Conservation (phyloP, 176 grass and related monocot genomes). For the Musa itinerans region DNA sequence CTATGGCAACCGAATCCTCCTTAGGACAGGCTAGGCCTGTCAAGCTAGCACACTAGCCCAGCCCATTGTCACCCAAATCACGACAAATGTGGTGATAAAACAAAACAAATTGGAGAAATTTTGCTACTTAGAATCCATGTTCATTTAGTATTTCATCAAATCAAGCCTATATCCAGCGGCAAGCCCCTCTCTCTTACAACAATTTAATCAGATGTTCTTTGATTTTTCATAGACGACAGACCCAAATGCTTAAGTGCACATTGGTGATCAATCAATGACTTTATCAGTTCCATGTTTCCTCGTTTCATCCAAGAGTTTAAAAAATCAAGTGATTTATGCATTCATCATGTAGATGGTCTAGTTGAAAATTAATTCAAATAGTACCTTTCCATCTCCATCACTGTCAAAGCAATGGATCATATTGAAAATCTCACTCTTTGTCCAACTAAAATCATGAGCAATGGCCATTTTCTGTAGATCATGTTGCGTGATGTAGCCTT, state of each 20-base stretch:
- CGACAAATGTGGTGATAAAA: too few relatives aligned
- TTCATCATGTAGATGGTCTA: not conserved
- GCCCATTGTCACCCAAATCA: too few relatives aligned
- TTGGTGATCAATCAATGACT: not conserved
- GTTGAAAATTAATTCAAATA: not conserved
- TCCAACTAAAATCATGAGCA: conserved; percentile 82
- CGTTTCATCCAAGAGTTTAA: not conserved
- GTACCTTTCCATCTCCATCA: conserved; percentile 76
- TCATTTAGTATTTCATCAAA: too few relatives aligned
- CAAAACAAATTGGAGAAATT: too few relatives aligned
- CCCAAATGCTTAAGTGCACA: not conserved
- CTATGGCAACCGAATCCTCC: too few relatives aligned
- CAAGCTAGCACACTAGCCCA: too few relatives aligned
- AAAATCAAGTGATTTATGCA: not conserved
- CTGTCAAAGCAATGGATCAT: conserved; percentile 83
- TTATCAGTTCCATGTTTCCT: not conserved
- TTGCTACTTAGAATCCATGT: too few relatives aligned
- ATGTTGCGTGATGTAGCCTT: conserved; percentile 68
- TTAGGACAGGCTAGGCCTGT: too few relatives aligned
- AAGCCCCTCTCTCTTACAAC: too few relatives aligned
- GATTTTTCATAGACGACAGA: not conserved
- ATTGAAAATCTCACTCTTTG: conserved; percentile 61
- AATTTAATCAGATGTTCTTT: not conserved
- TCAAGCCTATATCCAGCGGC: too few relatives aligned
- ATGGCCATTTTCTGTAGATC: conserved; percentile 76